These are phyloP conservation scores for Cladorrhinum samala DNA, from an alignment of 495 filamentous ascomycete species.

Conservation along the genomic window DNA sequence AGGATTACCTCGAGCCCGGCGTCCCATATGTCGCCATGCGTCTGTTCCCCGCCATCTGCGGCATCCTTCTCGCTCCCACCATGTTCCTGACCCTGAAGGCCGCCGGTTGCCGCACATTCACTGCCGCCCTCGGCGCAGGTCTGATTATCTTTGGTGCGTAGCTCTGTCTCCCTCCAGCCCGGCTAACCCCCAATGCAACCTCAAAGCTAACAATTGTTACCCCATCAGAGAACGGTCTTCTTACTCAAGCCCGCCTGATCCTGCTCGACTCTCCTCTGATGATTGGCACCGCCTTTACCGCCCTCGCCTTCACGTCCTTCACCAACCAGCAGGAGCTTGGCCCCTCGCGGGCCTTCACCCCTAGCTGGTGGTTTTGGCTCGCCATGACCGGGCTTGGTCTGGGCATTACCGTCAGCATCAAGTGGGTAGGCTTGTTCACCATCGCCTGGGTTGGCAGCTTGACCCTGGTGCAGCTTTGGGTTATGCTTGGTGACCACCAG, in stretches of 20 bases:
- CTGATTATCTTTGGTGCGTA: constrained; percentile 81
- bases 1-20: constrained; percentile 90
- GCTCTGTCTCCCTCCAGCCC: not conserved
- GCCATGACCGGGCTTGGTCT: constrained; percentile 77
- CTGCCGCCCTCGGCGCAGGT: constrained; percentile 72
- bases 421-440: constrained; percentile 98
- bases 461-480: constrained; percentile 89
- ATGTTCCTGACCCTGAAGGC: constrained; percentile 95
- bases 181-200: not conserved
- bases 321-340: constrained; percentile 96
- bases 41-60: constrained; percentile 80
- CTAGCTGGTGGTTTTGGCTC: constrained; percentile 98
- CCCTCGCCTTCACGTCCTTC: constrained; percentile 84
- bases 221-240: constrained; percentile 76
- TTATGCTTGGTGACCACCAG: constrained; percentile 80
- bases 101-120: constrained; percentile 77
- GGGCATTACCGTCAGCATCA: constrained; percentile 89
- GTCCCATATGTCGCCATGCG: constrained; percentile 99
- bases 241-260: constrained; percentile 92
- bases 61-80: constrained; percentile 77
- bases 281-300: constrained; percentile 89
- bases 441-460: constrained; percentile 96
- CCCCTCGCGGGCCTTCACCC: constrained; percentile 73
- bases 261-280: constrained; percentile 93
- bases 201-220: constrained; percentile 13